Evolutionary conservation across 495 filamentous ascomycete genomes (phyloP), one percentile per base, ranked within the genome.

Genomic region (Cetradonia linearis): DNA sequence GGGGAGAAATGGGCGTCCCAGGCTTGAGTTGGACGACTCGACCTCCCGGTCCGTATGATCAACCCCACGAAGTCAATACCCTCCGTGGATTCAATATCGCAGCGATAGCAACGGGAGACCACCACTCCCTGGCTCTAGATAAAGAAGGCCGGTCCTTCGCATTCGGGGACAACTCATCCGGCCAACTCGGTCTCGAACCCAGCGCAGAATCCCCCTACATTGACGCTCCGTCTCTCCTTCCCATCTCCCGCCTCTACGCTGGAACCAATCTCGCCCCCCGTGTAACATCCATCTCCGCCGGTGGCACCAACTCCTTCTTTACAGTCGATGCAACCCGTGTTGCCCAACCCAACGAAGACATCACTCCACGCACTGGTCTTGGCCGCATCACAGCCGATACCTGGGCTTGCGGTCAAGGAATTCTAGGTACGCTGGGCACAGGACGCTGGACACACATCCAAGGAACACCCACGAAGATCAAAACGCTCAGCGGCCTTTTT

Each of bases 381-480:
- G 75, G 81, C 31, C 77, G 76, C 14, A 64, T 81, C 9, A 85
- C 77, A 18, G 83, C 85, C 9, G 92, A 97, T 67, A 87, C 86
- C 0, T 95, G 88, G 83, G 80, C 87, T 31, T 93, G 87, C 62
- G 93, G 93, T 33, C 79, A 84, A 63, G 93, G 93, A 0, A 90
- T 96, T 53, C 82, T 78, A 66, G 93, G 93, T 28, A 81, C 76
- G 40, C 78, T 98, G 0, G 93, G 89, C 36, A 95, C 82, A 46
- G 90, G 90, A 10, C 87, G 83, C 66, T 97, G 91, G 91, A 89
- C 86, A 31, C 93, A 98, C 70, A 70, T 89, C 2, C 92, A 96
- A 66, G 78, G 82, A 40, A 77, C 74, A 0, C 92, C 88, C 9
- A 81, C 81, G 13, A 95, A 94, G 69, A 81, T 98, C 67, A 95